These are phyloP conservation scores for Xylaria acuta DNA, from an alignment of 495 filamentous ascomycete species.

Conservation along the genomic window DNA sequence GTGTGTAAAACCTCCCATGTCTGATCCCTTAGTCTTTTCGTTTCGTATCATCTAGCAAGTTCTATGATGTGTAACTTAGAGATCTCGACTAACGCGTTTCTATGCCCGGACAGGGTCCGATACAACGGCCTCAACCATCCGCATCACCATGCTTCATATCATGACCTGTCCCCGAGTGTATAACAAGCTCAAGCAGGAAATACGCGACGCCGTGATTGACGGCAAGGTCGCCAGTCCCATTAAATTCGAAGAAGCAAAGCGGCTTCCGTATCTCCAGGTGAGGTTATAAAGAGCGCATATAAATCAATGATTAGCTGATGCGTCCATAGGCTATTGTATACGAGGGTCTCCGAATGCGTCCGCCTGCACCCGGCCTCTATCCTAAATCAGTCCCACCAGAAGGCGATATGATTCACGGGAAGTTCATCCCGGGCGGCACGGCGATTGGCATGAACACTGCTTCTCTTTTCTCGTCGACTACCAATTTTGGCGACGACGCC, in stretches of 20 bases:
- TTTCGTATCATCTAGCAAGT: too few species aligned
- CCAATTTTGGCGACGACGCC: conserved; percentile 56
- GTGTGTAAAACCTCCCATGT: too few species aligned
- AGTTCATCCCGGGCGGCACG: conserved; percentile 59
- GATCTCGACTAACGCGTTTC: too few species aligned
- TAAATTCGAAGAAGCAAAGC: conserved; percentile 61
- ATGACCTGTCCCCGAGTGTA: conserved; percentile 54
- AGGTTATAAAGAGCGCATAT: not conserved
- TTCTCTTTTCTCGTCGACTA: conserved; percentile 40
- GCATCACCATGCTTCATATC: conserved; percentile 60
- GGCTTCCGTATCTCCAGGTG: conserved; percentile 42
- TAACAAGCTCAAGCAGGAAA: conserved; percentile 66
- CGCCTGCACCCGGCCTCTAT: conserved; percentile 23
- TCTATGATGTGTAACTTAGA: too few species aligned
- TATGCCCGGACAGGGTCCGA: too few species aligned
- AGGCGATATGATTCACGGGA: conserved; percentile 56
- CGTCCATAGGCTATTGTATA: conserved; percentile 37
- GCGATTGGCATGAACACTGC: conserved; percentile 60
- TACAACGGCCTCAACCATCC: conserved; percentile 65
- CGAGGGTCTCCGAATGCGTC: conserved; percentile 39
- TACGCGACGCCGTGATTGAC: conserved; percentile 64
- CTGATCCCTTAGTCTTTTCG: too few species aligned
- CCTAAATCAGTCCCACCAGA: conserved; percentile 36
- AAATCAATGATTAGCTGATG: not conserved
- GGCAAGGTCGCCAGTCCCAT: conserved; percentile 65